Conservation (phyloP, 2,329 filamentous ascomycete species). For the Stachybotrys chlorohalonatus region DNA sequence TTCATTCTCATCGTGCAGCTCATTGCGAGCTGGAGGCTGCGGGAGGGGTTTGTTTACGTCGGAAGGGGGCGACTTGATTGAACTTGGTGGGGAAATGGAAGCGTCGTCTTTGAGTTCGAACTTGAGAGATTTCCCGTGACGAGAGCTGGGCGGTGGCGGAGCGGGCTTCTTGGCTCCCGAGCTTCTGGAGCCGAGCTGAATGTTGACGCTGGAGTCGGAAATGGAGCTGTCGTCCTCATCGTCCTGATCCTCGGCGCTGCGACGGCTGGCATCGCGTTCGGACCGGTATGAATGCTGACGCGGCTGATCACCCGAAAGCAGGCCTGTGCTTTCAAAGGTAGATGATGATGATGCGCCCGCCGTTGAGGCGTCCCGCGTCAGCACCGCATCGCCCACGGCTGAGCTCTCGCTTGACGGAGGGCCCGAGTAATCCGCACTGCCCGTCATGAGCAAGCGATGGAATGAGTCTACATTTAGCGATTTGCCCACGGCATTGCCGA, state of each 20-base stretch:
- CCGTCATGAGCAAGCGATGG: conserved; percentile 66
- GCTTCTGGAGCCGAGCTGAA: conserved; percentile 14
- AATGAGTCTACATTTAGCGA: conserved; percentile 72
- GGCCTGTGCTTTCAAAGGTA: not conserved
- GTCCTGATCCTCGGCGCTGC: conserved; percentile 2
- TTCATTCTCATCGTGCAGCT: conserved; percentile 37
- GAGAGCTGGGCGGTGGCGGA: conserved; percentile 63
- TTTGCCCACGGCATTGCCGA: conserved; percentile 23
- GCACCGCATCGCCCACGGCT: not conserved
- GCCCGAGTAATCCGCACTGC: conserved; percentile 36
- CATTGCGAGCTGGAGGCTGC: conserved; percentile 37
- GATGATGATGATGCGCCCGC: not conserved
- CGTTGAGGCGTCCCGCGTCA: not conserved
- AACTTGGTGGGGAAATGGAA: conserved; percentile 6
- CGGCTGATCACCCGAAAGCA: not conserved
- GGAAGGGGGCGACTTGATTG: conserved; percentile 8
- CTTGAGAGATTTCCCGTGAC: conserved; percentile 68
- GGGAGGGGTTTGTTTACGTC: conserved; percentile 47
- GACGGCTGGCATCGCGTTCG: not conserved
- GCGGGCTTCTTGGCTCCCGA: conserved; percentile 50
- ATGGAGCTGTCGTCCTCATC: conserved; percentile 10
- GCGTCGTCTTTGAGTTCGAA: conserved; percentile 29
- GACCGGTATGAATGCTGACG: not conserved
- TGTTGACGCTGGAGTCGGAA: conserved; percentile 19
- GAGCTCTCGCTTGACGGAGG: not conserved